These are phyloP conservation scores for Trichosanthes cucumerina DNA, from an alignment of 306 rosid genomes.

Conservation along the genomic window DNA sequence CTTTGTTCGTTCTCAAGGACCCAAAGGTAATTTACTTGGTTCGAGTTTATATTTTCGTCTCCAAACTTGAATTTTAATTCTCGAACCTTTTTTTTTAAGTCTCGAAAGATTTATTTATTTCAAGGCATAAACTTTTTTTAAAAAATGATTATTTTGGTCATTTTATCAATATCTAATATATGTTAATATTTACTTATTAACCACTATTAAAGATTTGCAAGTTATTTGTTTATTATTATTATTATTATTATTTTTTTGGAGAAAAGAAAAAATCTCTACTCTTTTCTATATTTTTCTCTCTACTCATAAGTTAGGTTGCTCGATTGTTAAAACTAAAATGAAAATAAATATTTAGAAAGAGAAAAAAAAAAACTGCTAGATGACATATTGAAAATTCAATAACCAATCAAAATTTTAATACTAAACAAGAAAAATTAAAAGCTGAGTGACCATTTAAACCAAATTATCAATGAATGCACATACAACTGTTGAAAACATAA, in stretches of 20 bases:
- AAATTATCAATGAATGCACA: neutral
- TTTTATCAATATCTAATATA: neutral
- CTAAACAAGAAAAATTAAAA: no score
- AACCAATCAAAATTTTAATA: no score
- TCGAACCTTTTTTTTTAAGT: no score
- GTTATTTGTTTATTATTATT: no score
- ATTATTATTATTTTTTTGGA: neutral
- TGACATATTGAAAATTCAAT: no score
- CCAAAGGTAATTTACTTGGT: slow-evolving; percentile 29
- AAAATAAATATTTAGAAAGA: neutral
- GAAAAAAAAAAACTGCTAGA: no score
- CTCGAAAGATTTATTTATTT: no score
- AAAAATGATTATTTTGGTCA: neutral
- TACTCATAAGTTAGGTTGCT: neutral
- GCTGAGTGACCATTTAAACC: neutral
- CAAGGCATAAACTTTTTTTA: neutral
- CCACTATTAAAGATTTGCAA: neutral
- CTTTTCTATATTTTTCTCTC: neutral
- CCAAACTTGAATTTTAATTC: no score
- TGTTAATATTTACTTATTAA: neutral
- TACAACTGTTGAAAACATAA: neutral
- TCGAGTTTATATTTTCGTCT: neutral
- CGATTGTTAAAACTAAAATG: neutral
- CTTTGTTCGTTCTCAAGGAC: slow-evolving; percentile 47
- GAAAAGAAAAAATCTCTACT: neutral